Evolutionary conservation across 2,329 filamentous ascomycete species (phyloP).

Genomic region (Whalleya microplaca): DNA sequence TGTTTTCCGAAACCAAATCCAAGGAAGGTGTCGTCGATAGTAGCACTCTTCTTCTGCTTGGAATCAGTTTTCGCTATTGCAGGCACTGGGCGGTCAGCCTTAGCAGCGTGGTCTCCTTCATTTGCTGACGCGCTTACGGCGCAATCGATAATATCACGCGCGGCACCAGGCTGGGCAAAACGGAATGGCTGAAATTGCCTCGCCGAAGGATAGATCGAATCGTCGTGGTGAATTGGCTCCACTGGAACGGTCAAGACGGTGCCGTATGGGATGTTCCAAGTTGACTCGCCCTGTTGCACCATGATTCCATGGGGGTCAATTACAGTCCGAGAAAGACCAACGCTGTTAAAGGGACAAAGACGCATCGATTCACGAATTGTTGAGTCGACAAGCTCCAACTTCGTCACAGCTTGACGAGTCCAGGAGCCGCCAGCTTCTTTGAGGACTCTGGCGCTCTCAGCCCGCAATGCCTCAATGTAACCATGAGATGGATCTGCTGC

Average conservation of each 20-base stretch:
- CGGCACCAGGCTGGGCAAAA: background rate
- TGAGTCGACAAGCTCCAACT: slow-evolving; percentile 12
- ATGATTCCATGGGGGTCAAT: background rate
- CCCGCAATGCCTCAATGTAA: background rate
- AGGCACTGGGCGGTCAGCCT: background rate
- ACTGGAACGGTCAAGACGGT: background rate
- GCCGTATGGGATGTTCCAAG: background rate
- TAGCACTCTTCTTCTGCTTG: background rate
- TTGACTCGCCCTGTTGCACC: background rate
- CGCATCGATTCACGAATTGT: slow-evolving; percentile 16
- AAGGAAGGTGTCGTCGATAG: background rate
- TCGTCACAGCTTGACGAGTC: slow-evolving; percentile 4
- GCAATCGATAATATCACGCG: background rate
- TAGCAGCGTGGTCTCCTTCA: background rate
- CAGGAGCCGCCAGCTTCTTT: slow-evolving; percentile 1
- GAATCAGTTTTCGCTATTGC: background rate
- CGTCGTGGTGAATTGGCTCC: background rate
- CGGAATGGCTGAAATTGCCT: background rate
- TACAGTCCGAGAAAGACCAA: slow-evolving; percentile 10
- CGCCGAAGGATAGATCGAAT: background rate
- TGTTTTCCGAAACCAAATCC: slow-evolving; percentile 2
- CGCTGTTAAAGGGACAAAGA: background rate
- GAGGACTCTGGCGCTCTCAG: background rate
- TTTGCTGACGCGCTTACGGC: background rate
- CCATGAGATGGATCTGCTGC: background rate